Base-by-base conservation (phyloP, 31 red algal species). In the Asparagopsis taxiformis region DNA sequence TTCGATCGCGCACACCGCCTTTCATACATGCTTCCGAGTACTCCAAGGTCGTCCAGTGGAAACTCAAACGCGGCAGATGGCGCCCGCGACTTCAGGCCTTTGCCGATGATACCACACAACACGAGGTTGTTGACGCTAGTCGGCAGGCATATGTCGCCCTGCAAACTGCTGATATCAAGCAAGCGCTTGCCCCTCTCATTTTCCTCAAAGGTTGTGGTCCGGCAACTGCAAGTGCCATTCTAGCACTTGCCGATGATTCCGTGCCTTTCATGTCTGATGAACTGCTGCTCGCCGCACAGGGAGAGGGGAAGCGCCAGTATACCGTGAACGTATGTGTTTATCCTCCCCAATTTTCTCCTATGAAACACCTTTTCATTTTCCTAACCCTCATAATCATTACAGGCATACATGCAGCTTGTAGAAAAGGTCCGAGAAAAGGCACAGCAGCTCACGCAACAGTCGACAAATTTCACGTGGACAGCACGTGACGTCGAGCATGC, bases 251-350 rank as follows among this genome's bases (percentile, higher is more conserved):
- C 6, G 54, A 70, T 19, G 15, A 48, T 11, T 26, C 44, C 13
- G 55, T 78, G 20, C 86, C 86, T 20, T 90, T 82, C 44, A 82
- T 90, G 76, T 75, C 69, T 11, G 86, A 90, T 62, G 86, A 90
- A 63, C 50, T 82, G 31, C 39, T 82, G 0, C 17, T 46, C 1
- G 82, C 37, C 5, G 82, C 62, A 26, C 20, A 35, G 59, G 71
- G 64, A 23, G 54, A 63, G 19, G 43, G 52, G 4, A 56, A n/a
- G n/a, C n/a, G 25, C 35, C 68, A 80, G 16, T 80, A 80, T 22
- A 80, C 77, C 7, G 64, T 80, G 19, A 34, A 48, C 25, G 77
- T 80, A 32, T 31, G 77, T 70, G 38, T 10, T 8, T 3, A n/a
- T 9, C 49, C 41, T 48, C 22, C 4, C 11, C 30, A 20, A 28